Evolutionary conservation across 768 basidiomycete species (phyloP), one percentile per base, ranked within the genome.

Genomic region (Hypsizygus marmoreus): DNA sequence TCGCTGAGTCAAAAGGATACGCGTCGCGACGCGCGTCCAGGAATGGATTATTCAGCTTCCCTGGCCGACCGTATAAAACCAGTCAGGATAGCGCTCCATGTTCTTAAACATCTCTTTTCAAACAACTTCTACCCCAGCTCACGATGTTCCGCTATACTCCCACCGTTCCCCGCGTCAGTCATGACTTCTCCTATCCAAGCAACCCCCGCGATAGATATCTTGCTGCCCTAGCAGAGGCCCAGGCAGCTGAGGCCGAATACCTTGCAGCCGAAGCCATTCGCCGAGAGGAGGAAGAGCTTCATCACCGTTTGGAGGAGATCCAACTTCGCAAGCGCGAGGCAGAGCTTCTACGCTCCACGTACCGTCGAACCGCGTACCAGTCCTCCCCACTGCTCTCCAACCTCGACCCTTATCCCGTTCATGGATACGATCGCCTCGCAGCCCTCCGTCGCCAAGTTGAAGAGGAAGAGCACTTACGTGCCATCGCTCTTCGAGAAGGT

Each of bases 221-320:
- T 20, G 61, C 64, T 33, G 68, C 72, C 19, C 53, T 71, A 17
- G 67, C 69, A 6, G 59, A 65, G 42, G 66, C 64, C 14, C 61
- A 63, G 46, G 62, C 67, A 36, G 69, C 72, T 5, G 68, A 72
- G 51, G 62, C 62, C 11, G 65, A 70, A 31, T 70, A 68, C 29
- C 56, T 72, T 26, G 64, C 66, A 29, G 64, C 61, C 4, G 58
- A 70, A 37, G 63, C 65, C 25, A 47, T 54, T 6, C 63, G 55
- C 31, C 61, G 53, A 5, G 71, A 69, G 39, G 69, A 71, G 45
- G 57, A 56, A 14, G 57, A 54, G 16, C 53, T 70, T 11, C 62
- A 58, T 36, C 53, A 49, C 31, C 58, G 61, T 30, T 29, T 66
- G 19, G 26, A 57, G 11, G 58, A 62, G 16, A 40, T 61, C 12